Evolutionary conservation across 1,284 basidiomycete genomes (phyloP), one percentile per base, ranked within the genome.

Genomic region (Irpex sp.): DNA sequence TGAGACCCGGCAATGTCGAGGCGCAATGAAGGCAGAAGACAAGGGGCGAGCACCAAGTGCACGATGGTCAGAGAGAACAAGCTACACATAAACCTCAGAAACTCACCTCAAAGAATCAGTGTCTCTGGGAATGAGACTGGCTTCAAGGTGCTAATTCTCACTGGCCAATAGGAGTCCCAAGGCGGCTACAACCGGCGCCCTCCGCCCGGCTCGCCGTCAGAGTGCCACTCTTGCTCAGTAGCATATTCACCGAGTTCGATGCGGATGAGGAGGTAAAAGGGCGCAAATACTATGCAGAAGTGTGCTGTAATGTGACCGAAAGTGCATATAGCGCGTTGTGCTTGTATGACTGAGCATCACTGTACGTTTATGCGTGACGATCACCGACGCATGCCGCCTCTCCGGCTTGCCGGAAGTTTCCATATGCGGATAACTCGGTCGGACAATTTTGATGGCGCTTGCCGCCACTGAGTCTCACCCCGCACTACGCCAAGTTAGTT

Each of bases 81-180:
- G 36, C 37, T 8, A 40, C 13, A 31, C 26, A 40, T 34, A 19
- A n/a, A 6, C 2, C 13, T 19, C 13, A 37, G 37, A 59, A 31
- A 60, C 64, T 63, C 58, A 65, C 64, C 64, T 56, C 54, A 34
- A 56, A 56, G 54, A 56, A 31, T 56, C 54, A 26, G 54, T 56
- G 51, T 56, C 54, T 31, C 54, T 21, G 13, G 54, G 26, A 37
- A 8, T 56, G 54, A 37, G 54, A 56, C 54, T 8, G 54, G 34
- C 31, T 31, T 31, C 54, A 34, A 34, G 34, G 54, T 56, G 54
- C 54, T 56, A 56, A 56, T 56, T 56, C 54, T 56, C 34, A 34
- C 21, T 57, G 65, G 67, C 67, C 67, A 68, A 68, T 68, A 68
- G 67, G 67, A 68, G 65, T 54, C 59, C 17, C 37, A 44, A 49